Base-by-base conservation (phyloP, 331 rosid species). In the Dryas integrifolia region DNA sequence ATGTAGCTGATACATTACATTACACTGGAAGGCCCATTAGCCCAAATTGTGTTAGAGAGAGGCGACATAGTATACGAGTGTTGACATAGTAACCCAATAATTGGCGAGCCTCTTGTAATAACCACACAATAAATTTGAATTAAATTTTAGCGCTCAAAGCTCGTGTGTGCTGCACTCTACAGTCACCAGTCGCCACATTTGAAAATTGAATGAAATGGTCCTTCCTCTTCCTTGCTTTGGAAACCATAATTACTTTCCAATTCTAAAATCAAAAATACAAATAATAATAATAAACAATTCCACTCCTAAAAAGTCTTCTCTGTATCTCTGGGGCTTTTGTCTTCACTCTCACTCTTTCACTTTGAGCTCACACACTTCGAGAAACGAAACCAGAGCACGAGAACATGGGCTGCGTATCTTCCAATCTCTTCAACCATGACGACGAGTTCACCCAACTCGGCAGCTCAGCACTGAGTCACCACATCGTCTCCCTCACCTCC, bases 401-500 rank as follows among this genome's bases (percentile, higher is more conserved):
- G 18, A 67, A 38, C n/a, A 90, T 92, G 98, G 97, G 21, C 21
- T 18, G 21, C 21, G 21, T 18, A 18, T 18, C 21, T 18, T 18
- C 21, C 21, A 18, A 18, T 79, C 69, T 93, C 12, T 80, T 93
- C 9, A 79, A 80, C 83, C 96, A 80, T 64, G 92, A 86, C 2
- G 96, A 93, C 30, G 96, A 93, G 8, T 90, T 92, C 24, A 3
- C 82, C 48, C 89, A 90, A 55, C 88, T 92, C 11, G 89, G 92
- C 4, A 68, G 78, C 85, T 76, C 98, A 0, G 91, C 92, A 9
- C 77, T 92, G 13, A 73, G 97, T 58, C 98, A 93, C 82, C 98
- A 93, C 88, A 86, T 93, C 8, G 98, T 92, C 24, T 92, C 98
- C 1, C 96, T 92, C 65, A 92, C 94, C 10, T 92, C 98, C 81